Percentiles rank a stretch among this genome's conserved stretches.
These are phyloP conservation scores for Escovopsis sp. DNA, from an alignment of 2,329 filamentous ascomycete genomes.

Conservation along the genomic window DNA sequence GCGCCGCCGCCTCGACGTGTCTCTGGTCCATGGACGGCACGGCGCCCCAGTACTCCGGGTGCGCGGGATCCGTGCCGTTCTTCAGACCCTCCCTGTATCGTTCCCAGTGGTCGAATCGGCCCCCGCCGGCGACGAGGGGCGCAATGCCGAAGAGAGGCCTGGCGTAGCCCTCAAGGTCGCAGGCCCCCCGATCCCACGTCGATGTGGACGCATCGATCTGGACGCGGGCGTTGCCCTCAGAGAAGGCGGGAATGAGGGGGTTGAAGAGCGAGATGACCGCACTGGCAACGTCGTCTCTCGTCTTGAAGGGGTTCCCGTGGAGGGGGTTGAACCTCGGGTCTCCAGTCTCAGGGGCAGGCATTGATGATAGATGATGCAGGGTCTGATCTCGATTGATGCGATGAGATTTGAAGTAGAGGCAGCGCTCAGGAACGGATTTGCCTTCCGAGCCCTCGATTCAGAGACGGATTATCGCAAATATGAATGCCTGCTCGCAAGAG, in stretches of 20 bases:
- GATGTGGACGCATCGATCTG: constrained; percentile 1
- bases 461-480: no score
- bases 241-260: constrained; percentile 2
- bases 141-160: constrained; percentile 1
- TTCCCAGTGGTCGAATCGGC: neutral
- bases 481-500: no score
- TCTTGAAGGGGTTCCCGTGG: constrained; percentile 1
- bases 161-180: constrained; percentile 1
- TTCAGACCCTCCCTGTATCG: neutral
- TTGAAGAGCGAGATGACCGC: neutral
- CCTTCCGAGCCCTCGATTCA: no score
- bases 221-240: neutral
- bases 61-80: constrained; percentile 1
- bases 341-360: neutral
- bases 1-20: constrained; percentile 1
- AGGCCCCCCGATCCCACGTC: constrained; percentile 1
- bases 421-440: no score
- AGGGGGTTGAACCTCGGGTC: constrained; percentile 1
- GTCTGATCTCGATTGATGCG: no score
- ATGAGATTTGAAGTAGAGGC: no score
- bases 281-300: constrained; percentile 1
- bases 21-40: constrained; percentile 1
- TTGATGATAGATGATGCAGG: neutral
- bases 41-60: constrained; percentile 1
- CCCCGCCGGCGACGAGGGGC: neutral